A percentile compares a stretch with the other conserved stretches of the same genome.
Conservation (phyloP, 2,329 filamentous ascomycete genomes). For the Aspergillus quadricinctus region DNA sequence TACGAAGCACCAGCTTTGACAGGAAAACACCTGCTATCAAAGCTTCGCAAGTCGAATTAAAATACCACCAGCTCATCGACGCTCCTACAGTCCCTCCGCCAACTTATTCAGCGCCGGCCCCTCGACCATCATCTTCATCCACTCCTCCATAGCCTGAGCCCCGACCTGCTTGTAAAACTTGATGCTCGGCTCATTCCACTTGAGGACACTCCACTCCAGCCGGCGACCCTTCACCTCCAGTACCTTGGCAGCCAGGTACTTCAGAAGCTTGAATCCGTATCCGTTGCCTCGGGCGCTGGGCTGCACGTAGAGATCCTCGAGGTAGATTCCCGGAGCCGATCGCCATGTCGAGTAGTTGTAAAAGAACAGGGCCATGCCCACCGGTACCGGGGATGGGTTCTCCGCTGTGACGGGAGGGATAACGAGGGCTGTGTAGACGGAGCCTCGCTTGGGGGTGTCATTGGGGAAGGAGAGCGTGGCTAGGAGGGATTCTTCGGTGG, state of each 20-base stretch:
- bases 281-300: conserved; percentile 66
- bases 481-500: conserved; percentile 68
- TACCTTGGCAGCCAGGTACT: conserved; percentile 74
- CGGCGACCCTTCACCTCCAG: conserved; percentile 66
- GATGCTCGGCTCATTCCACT: conserved; percentile 89
- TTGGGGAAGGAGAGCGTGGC: conserved; percentile 74
- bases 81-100: conserved; percentile 24
- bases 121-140: conserved; percentile 49
- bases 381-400: conserved; percentile 40
- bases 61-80: neutral
- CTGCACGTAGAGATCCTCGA: conserved; percentile 88
- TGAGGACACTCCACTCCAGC: conserved; percentile 86
- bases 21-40: no score
- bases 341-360: conserved; percentile 96
- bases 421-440: conserved; percentile 72
- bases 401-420: conserved; percentile 47
- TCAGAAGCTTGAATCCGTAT: conserved; percentile 73
- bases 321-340: conserved; percentile 79
- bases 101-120: conserved; percentile 41
- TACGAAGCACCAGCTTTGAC: neutral
- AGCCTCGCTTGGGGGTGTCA: conserved; percentile 47
- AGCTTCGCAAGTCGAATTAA: no score
- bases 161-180: conserved; percentile 65
- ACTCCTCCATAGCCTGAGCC: conserved; percentile 44
- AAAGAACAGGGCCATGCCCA: conserved; percentile 85